Conservation (phyloP, 2,329 filamentous ascomycete species). For the Alternaria burnsii region DNA sequence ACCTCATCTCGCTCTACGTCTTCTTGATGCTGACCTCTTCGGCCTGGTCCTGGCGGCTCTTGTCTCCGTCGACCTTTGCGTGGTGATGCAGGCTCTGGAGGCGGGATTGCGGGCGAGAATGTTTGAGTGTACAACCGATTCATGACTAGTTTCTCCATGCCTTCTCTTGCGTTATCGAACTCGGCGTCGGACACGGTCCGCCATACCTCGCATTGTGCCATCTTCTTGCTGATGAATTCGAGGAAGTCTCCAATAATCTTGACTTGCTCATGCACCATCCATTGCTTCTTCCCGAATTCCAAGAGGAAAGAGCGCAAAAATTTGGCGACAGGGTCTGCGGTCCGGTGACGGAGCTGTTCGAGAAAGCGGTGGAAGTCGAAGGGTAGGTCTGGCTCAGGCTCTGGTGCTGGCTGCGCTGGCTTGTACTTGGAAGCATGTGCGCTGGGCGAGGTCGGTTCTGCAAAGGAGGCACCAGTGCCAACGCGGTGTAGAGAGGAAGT, state of each 20-base stretch:
- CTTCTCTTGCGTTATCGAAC: slow-evolving; percentile 97
- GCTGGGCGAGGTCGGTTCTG: slow-evolving; percentile 44
- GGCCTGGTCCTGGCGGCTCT: slow-evolving; percentile 73
- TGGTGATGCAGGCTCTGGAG: slow-evolving; percentile 77
- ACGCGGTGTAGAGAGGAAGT: slow-evolving; percentile 47
- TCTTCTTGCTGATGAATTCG: slow-evolving; percentile 96
- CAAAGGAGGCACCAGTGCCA: slow-evolving; percentile 41
- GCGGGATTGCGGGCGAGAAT: slow-evolving; percentile 90
- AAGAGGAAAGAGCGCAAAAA: slow-evolving; percentile 93
- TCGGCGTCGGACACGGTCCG: slow-evolving; percentile 93
- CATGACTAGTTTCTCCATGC: slow-evolving; percentile 99
- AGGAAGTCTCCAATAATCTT: slow-evolving; percentile 98
- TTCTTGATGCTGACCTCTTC: slow-evolving; percentile 94
- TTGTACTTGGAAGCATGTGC: slow-evolving; percentile 61
- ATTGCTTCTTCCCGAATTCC: slow-evolving; percentile 97
- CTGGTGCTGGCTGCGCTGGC: slow-evolving; percentile 64
- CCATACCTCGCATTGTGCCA: slow-evolving; percentile 97
- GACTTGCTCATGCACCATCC: slow-evolving; percentile 99
- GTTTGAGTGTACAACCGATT: slow-evolving; percentile 95
- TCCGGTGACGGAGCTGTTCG: slow-evolving; percentile 93
- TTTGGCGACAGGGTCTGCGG: slow-evolving; percentile 95
- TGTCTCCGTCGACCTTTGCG: slow-evolving; percentile 72
- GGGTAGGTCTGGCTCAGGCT: slow-evolving; percentile 78
- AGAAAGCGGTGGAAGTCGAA: slow-evolving; percentile 98
- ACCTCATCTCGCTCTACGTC: slow-evolving; percentile 96